Base-by-base conservation (phyloP, 2,329 filamentous ascomycete species). In the Trichophyton equinum region DNA sequence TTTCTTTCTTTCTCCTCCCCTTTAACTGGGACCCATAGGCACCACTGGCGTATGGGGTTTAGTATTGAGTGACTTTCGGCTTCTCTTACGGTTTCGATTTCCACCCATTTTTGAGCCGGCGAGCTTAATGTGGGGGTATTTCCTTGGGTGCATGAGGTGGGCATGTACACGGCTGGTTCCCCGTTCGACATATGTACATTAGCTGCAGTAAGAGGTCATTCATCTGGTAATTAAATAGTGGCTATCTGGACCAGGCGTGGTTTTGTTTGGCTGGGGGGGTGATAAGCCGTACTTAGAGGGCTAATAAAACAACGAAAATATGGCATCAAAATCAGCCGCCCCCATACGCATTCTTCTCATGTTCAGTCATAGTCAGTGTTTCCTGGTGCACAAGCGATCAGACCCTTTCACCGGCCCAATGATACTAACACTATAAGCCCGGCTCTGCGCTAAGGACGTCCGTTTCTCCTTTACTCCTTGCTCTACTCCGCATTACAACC, bases 111-210 rank as follows among this genome's bases (percentile, higher is more conserved):
- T 55, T 18, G 51, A 55, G 51, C 51, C 27, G 51, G 27, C 51
- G 51, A 55, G 51, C 51, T 36, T 55, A 15, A 18, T 55, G 51
- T 55, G 51, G 51, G 51, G 27, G 18, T 55, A 5, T 55, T 55
- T 55, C 51, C 51, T 55, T 55, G 51, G 51, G 51, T 55, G 51
- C 51, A 55, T 55, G 51, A 51, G 51, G 51, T 55, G 27, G 51
- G 51, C 51, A 55, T n/a, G 51, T 55, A 55, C 25, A 55, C 51
- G 51, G 51, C 51, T 55, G 51, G 51, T 3, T 55, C 25, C 51
- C 30, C 51, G 51, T 55, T 55, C 51, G 51, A 55, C 51, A 55
- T 33, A 33, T 55, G 51, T 55, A 55, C 51, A 55, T 55, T 55
- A 55, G 51, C 22, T 53, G 11, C 51, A 55, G 33, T 55, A 55